Evolutionary conservation across 2,329 filamentous ascomycete genomes (phyloP), one percentile per base, ranked within the genome.

Genomic region (Fusarium transvaalense): DNA sequence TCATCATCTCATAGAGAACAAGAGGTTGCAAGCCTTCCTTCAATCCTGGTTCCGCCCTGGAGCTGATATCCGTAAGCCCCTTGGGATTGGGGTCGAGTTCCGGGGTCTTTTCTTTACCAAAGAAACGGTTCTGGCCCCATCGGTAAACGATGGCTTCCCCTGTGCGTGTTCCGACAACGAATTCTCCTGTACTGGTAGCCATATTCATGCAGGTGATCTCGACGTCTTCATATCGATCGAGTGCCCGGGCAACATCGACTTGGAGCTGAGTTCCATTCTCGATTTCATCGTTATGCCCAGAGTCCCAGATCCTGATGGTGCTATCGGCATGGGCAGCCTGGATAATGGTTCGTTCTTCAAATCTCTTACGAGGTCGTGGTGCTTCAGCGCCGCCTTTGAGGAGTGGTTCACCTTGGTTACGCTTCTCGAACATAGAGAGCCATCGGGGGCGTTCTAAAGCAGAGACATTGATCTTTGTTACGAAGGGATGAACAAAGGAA

Each of bases 241-340:
- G 83, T 3, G 95, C 92, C 67, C 93, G 87, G 9, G 92, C 91
- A 37, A 98, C 84, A 74, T 99, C 95, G 8, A 97, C 89, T 80
- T 99, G 95, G 25, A 98, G 82, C 54, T 93, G 85, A 6, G 85
- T 84, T 14, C 88, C 85, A 74, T 98, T 98, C 78, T 99, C 96
- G 51, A 99, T 92, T 74, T 97, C 93, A 75, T 99, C 96, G 15
- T 89, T 92, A 74, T 97, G 92, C 0, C 96, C 96, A 21, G 91
- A 88, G 78, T 99, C 96, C 94, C 94, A 99, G 9, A 98, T 83
- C 32, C 94, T 86, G n/a, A 99, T 84, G 0, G 92, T 97, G 54
- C 94, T 93, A 78, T 99, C 96, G 5, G 91, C 93, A 77, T 99
- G 95, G 0, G 93, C 91, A 6, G 92, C 93, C 64, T 95, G 91